Base-by-base conservation (phyloP, 73 alveolate genomes). In the Symbiodinium pilosum region DNA sequence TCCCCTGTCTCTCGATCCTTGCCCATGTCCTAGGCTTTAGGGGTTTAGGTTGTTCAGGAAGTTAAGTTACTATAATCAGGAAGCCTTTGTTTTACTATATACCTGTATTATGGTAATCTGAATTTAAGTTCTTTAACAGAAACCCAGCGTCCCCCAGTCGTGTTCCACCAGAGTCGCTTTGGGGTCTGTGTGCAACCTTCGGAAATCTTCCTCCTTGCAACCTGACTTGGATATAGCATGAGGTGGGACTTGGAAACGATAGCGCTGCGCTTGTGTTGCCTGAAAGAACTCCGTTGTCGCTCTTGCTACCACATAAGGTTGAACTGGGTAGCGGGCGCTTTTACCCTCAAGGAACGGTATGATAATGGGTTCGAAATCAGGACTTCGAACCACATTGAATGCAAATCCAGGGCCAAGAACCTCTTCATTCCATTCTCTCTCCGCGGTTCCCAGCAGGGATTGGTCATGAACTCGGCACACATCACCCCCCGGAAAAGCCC, bases 371-470 rank as follows among this genome's bases (percentile, higher is more conserved):
- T 73, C 44, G 34, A 73, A 24, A 0, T 24, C 16, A 26, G 43
- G 5, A 32, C 34, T 43, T 24, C 85, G 41, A 0, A 26, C 51
- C n/a, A 34, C 43, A 11, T n/a, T 30, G 30, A 73, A 73, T 2
- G 12, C 34, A 32, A 73, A 73, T 0, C 85, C 85, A n/a, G n/a
- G n/a, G n/a, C n/a, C n/a, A 14, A 73, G 44, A 11, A 73, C 85
- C 85, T 73, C 85, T 36, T 73, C 85, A 32, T 73, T 36, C 85
- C 85, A 73, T 26, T 73, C 85, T 12, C 85, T 14, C 28, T 73
- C 44, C 30, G 85, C 85, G 11, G 85, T 73, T 32, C 85, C 85
- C 44, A 30, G 30, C 44, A 73, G 24, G 44, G 12, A 26, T 7
- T 14, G 32, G 12, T 73, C 85, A 24, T 34, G 9, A 16, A n/a